phyloP scores from a whole-genome alignment of 352 stramenopile species.

The Globisporangium paddicum region DNA sequence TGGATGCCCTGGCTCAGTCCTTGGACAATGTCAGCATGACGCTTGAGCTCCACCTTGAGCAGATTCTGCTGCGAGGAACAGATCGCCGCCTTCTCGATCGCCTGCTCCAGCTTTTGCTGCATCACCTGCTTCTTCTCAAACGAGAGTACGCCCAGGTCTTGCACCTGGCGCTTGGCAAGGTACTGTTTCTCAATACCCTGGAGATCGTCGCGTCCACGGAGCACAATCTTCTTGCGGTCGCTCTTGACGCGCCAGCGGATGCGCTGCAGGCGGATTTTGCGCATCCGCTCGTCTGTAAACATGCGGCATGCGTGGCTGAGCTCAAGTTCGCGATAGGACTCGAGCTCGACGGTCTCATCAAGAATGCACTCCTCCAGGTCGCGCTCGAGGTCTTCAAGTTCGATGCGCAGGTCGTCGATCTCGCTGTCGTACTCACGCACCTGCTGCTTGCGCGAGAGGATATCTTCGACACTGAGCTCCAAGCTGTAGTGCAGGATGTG shows the following conservation, averaged over 20 bases:
- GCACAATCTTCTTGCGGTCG: conserved; percentile 50
- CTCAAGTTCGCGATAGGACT: conserved; percentile 56
- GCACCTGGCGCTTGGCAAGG: conserved; percentile 33
- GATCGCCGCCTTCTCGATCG: conserved; percentile 34
- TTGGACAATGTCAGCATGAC: conserved; percentile 31
- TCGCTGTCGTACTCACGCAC: conserved; percentile 68
- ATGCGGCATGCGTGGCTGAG: conserved; percentile 32
- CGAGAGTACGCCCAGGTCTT: conserved; percentile 49
- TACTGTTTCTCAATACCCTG: conserved; percentile 26
- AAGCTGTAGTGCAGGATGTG: conserved; percentile 62
- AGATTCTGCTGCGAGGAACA: conserved; percentile 38
- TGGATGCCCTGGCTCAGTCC: conserved; percentile 49
- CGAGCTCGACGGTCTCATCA: conserved; percentile 58
- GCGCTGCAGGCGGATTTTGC: conserved; percentile 43
- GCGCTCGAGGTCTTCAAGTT: conserved; percentile 77
- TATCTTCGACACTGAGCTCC: conserved; percentile 76
- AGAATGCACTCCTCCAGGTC: conserved; percentile 68
- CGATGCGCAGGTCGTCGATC: conserved; percentile 62
- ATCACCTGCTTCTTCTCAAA: conserved; percentile 52
- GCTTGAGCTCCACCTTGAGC: conserved; percentile 36
- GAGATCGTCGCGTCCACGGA: conserved; percentile 34
- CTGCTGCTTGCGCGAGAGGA: conserved; percentile 51
- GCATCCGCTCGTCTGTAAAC: conserved; percentile 33
- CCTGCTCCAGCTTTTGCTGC: conserved; percentile 37
- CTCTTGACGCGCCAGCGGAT: conserved; percentile 63